Conservation (phyloP, 306 rosid genomes). For the Dryas alaskensis region DNA sequence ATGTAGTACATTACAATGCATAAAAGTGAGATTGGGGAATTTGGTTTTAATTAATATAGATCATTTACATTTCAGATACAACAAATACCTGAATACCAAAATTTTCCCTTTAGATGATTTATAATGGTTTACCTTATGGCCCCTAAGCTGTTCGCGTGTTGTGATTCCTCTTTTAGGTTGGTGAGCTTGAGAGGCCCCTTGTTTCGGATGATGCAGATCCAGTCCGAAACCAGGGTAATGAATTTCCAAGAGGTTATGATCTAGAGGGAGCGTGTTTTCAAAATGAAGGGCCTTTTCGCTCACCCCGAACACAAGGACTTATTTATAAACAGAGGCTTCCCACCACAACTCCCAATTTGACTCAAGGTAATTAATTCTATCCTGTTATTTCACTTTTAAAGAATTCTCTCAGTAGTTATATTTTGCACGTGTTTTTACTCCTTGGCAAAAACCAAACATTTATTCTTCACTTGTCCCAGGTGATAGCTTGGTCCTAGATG, state of each 20-base stretch:
- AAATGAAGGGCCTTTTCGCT: constrained; percentile 60
- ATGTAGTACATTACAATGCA: not conserved
- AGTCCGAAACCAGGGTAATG: constrained; percentile 36
- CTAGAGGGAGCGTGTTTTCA: constrained; percentile 75
- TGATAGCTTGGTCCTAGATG: constrained; percentile 56
- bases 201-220: constrained; percentile 44
- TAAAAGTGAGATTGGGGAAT: not conserved
- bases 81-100: not conserved
- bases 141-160: constrained; percentile 7
- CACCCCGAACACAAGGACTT: constrained; percentile 55
- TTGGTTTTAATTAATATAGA: not conserved
- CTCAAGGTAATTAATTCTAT: constrained; percentile 37
- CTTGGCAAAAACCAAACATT: not conserved
- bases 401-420: not conserved
- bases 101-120: not conserved
- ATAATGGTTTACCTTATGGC: constrained; percentile 6
- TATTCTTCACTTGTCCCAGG: constrained; percentile 31
- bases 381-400: not conserved
- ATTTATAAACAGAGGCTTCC: constrained; percentile 69
- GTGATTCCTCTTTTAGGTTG: constrained; percentile 32
- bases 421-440: not conserved
- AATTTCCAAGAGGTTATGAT: constrained; percentile 69
- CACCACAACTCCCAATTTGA: constrained; percentile 33
- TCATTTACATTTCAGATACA: constrained; percentile 4
- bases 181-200: constrained; percentile 83